Evolutionary conservation across 352 stramenopile species (phyloP).

Genomic region (Phytophthora sp.): DNA sequence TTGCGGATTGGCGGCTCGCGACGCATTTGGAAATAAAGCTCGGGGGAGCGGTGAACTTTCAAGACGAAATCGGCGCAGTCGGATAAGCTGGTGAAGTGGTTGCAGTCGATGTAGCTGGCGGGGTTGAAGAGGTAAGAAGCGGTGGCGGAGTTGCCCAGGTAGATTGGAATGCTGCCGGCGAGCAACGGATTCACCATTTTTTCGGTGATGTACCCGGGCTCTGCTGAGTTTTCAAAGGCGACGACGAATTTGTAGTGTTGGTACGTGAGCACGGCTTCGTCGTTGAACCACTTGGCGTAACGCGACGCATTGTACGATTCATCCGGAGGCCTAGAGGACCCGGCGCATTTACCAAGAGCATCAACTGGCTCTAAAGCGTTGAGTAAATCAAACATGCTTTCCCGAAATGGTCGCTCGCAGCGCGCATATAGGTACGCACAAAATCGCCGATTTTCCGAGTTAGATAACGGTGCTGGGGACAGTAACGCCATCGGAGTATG

Average conservation of each 20-base stretch:
- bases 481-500: conserved; percentile 40
- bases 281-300: conserved; percentile 35
- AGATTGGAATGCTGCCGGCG: conserved; percentile 58
- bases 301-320: conserved; percentile 5
- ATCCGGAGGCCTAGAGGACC: conserved; percentile 10
- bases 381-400: conserved; percentile 56
- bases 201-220: conserved; percentile 63
- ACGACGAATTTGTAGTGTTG: conserved; percentile 48
- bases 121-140: conserved; percentile 50
- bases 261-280: conserved; percentile 43
- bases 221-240: conserved; percentile 60
- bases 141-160: conserved; percentile 52
- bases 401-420: conserved; percentile 46
- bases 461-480: neutral
- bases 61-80: conserved; percentile 44
- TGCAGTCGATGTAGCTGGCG: conserved; percentile 60
- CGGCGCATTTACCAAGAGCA: conserved; percentile 47
- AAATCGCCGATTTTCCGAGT: conserved; percentile 22
- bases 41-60: conserved; percentile 35
- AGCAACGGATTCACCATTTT: conserved; percentile 70
- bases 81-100: conserved; percentile 37
- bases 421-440: conserved; percentile 59
- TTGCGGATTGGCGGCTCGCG: conserved; percentile 38
- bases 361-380: conserved; percentile 51
- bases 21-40: conserved; percentile 39